Percentiles rank a stretch among this genome's conserved stretches.
These are phyloP conservation scores for Lathyrus tuberosus DNA, from an alignment of 306 rosid genomes.

Conservation along the genomic window DNA sequence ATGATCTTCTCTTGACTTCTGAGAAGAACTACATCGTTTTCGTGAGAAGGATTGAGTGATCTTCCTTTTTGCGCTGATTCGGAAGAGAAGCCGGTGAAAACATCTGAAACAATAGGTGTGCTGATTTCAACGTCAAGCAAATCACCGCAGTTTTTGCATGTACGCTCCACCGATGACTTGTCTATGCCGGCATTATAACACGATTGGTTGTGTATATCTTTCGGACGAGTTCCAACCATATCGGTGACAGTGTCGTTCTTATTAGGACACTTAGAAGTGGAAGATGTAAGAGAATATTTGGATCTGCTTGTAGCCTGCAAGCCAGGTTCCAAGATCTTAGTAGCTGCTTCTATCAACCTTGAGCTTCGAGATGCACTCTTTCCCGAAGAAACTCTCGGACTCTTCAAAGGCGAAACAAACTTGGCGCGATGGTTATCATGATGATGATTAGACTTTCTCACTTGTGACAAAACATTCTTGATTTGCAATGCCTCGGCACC, in stretches of 20 bases:
- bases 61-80: slow-evolving; percentile 38
- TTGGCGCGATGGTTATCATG: slow-evolving; percentile 38
- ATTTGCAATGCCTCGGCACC: slow-evolving; percentile 68
- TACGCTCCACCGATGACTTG: slow-evolving; percentile 41
- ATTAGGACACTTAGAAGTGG: slow-evolving; percentile 44
- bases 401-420: slow-evolving; percentile 59
- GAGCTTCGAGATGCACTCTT: slow-evolving; percentile 57
- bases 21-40: slow-evolving; percentile 44
- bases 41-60: slow-evolving; percentile 40
- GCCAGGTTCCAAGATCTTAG: slow-evolving; percentile 79
- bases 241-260: slow-evolving; percentile 34
- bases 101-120: slow-evolving; percentile 43
- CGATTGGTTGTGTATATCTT: slow-evolving; percentile 29
- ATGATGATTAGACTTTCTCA: slow-evolving; percentile 49
- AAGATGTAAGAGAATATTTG: slow-evolving; percentile 54
- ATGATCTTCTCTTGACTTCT: slow-evolving; percentile 39
- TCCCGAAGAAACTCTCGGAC: slow-evolving; percentile 57
- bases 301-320: slow-evolving; percentile 61
- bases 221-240: slow-evolving; percentile 11
- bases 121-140: slow-evolving; percentile 43
- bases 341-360: slow-evolving; percentile 72
- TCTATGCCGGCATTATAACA: slow-evolving; percentile 34
- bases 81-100: slow-evolving; percentile 37
- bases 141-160: slow-evolving; percentile 61
- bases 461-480: slow-evolving; percentile 64